Evolutionary conservation across 768 basidiomycete genomes (phyloP).

Genomic region (Pleurotus eryngii): DNA sequence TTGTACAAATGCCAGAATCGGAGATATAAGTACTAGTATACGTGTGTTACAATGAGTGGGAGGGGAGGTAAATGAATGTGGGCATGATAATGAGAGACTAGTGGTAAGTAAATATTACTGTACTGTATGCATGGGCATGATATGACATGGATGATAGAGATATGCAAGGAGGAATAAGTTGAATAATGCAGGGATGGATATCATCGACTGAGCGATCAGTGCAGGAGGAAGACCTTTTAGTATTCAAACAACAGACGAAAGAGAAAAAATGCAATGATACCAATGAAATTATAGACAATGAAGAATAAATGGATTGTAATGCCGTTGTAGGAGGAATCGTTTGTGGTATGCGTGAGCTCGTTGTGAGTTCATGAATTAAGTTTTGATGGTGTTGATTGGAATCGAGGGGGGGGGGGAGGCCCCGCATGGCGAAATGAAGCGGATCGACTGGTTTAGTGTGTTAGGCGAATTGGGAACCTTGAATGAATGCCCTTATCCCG

Average conservation of each 20-base stretch:
- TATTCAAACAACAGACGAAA: constrained; percentile 9
- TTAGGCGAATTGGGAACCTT: constrained; percentile 12
- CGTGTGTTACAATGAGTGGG: not conserved
- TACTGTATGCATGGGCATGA: not conserved
- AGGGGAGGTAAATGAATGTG: constrained; percentile 3
- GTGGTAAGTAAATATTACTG: not conserved
- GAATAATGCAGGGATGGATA: constrained; percentile 8
- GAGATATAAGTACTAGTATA: not conserved
- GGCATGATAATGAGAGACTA: constrained; percentile 4
- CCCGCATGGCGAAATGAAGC: constrained; percentile 6
- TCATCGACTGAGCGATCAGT: constrained; percentile 8
- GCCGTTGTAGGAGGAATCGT: not conserved
- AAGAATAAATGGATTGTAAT: not conserved
- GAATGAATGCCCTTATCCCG: constrained; percentile 12
- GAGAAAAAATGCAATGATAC: not conserved
- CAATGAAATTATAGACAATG: constrained; percentile 1
- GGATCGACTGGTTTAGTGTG: constrained; percentile 6
- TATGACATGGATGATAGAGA: too few species aligned
- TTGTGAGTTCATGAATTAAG: not conserved
- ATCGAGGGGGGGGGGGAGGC: not conserved
- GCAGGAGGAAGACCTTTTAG: not conserved
- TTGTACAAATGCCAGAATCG: not conserved
- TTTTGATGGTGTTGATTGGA: not conserved
- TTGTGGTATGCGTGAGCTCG: not conserved
- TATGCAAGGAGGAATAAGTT: not conserved